A percentile compares a stretch with the other conserved stretches of the same genome.
These are phyloP conservation scores for Acer saccharum DNA, from an alignment of 345 rosid genomes.

Conservation along the genomic window DNA sequence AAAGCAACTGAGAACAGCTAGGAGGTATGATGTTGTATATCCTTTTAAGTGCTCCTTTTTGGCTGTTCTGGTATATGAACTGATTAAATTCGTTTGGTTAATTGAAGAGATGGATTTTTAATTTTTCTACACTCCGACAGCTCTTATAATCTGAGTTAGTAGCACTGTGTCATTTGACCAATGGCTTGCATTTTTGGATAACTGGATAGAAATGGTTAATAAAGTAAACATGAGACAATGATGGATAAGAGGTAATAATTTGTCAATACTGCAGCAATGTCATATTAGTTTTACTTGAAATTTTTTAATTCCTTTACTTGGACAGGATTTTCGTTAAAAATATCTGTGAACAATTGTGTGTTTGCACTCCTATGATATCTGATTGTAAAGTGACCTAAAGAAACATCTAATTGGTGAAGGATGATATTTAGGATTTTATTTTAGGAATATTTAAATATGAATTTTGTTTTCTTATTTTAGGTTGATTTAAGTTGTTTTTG, in stretches of 20 bases:
- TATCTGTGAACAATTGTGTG: background rate
- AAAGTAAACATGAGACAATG: no score
- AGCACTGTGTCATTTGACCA: background rate
- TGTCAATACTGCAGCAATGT: no score
- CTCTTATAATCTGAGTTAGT: background rate
- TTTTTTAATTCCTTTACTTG: background rate
- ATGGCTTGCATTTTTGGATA: no score
- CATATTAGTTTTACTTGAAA: no score
- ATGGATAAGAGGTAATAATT: no score
- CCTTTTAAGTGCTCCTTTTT: constrained; percentile 1
- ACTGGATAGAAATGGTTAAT: no score
- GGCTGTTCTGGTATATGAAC: constrained; percentile 10
- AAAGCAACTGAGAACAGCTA: constrained; percentile 63
- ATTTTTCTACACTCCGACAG: background rate
- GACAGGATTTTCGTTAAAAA: background rate
- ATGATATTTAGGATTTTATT: background rate
- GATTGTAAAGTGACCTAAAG: background rate
- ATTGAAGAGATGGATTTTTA: background rate
- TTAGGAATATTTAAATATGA: no score
- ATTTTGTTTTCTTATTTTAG: background rate
- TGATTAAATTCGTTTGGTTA: constrained; percentile 11
- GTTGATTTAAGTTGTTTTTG: no score
- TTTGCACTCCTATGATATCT: background rate
- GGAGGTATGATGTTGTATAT: constrained; percentile 51
- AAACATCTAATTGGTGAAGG: constrained; percentile 1